Percentiles rank a stretch among this genome's conserved stretches.
Evolutionary conservation across 2,329 filamentous ascomycete species (phyloP).

Genomic region (Colletotrichum sp.): DNA sequence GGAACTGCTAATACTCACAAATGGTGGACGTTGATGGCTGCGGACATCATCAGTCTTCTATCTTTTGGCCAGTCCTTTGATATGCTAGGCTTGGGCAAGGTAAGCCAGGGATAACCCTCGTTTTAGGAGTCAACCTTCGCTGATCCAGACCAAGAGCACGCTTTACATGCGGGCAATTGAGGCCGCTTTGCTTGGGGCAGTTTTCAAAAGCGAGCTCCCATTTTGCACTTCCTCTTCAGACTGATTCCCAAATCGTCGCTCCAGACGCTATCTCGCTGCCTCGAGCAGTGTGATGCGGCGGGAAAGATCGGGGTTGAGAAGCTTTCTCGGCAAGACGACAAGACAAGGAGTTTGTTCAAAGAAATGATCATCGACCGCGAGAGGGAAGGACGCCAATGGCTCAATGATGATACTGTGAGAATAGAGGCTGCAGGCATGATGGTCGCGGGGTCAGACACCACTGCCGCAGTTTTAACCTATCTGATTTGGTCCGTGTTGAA

Average conservation of each 20-base stretch:
- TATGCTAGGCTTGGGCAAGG: conserved; percentile 53
- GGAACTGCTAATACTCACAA: conserved; percentile 51
- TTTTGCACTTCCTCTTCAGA: background rate
- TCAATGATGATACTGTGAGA: conserved; percentile 33
- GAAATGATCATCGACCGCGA: background rate
- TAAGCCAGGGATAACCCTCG: conserved; percentile 23
- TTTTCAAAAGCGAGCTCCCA: background rate
- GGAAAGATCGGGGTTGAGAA: background rate
- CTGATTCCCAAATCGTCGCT: background rate
- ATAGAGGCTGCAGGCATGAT: conserved; percentile 49
- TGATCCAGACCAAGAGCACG: conserved; percentile 31
- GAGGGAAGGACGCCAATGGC: background rate
- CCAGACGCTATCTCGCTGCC: background rate
- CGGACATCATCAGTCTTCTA: conserved; percentile 58
- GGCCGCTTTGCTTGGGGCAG: background rate
- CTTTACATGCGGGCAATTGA: background rate
- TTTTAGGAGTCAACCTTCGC: background rate
- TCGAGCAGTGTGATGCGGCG: background rate
- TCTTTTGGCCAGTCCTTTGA: conserved; percentile 59
- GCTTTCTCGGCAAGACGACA: background rate
- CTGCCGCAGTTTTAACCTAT: conserved; percentile 53
- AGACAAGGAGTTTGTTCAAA: background rate
- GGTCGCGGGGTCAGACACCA: conserved; percentile 56
- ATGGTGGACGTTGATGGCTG: conserved; percentile 58
- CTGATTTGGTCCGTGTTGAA: conserved; percentile 43